These are phyloP conservation scores for Coffea eugenioides DNA, from an alignment of 257 asterid species.

Conservation along the genomic window DNA sequence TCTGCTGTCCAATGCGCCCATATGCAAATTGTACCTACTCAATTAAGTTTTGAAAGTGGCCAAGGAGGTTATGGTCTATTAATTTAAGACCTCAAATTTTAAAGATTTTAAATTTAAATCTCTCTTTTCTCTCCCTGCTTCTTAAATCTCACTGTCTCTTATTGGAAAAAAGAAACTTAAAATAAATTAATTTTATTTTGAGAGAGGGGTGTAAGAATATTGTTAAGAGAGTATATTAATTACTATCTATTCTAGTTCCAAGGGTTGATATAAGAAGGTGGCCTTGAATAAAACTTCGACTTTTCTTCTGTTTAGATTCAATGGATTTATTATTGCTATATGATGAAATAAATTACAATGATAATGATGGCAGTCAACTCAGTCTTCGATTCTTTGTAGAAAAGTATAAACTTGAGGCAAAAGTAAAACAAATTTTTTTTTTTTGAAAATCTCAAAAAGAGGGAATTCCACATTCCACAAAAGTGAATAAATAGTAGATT, in stretches of 20 bases:
- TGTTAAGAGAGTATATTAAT: no score
- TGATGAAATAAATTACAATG: background rate
- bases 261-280: background rate
- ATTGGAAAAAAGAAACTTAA: no score
- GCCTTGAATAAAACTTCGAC: background rate
- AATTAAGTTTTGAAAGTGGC: conserved; percentile 3
- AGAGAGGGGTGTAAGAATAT: no score
- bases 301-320: background rate
- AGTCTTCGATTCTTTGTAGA: background rate
- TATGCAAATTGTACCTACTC: background rate
- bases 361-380: background rate
- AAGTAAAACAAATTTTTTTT: no score
- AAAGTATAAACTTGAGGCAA: background rate
- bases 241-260: no score
- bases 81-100: no score
- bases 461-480: background rate
- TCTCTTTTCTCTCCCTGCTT: no score
- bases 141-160: no score
- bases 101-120: no score
- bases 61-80: background rate
- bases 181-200: no score
- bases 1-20: no score
- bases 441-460: no score
- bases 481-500: background rate
- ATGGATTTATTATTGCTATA: background rate